These are phyloP conservation scores for Pseudogymnoascus sp. DNA, from an alignment of 2,329 filamentous ascomycete species.

Conservation along the genomic window DNA sequence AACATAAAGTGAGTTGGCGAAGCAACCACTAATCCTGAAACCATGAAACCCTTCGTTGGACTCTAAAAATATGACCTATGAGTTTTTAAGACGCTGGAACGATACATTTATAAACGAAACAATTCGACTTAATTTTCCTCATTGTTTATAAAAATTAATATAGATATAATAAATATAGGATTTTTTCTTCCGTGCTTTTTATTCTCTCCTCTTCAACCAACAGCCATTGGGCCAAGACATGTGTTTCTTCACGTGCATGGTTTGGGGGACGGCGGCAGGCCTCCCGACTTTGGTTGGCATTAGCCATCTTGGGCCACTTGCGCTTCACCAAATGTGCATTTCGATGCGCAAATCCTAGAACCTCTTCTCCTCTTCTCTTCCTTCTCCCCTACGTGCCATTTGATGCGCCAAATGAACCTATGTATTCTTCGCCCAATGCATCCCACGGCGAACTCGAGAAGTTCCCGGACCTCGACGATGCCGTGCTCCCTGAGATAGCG, in stretches of 20 bases:
- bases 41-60: background rate
- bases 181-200: background rate
- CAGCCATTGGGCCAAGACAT: background rate
- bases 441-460: conserved; percentile 28
- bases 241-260: conserved; percentile 4
- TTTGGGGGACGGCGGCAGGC: background rate
- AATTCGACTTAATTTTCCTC: background rate
- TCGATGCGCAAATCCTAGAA: conserved; percentile 7
- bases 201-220: background rate
- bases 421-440: conserved; percentile 30
- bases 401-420: conserved; percentile 26
- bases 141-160: background rate
- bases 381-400: background rate
- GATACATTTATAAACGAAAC: background rate
- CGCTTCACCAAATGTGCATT: conserved; percentile 3
- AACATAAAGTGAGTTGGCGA: conserved; percentile 7
- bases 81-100: background rate
- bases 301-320: background rate
- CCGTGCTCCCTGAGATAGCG: conserved; percentile 21
- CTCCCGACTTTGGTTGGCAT: background rate
- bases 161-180: background rate
- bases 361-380: background rate
- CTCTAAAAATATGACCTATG: background rate
- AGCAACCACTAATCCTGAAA: conserved; percentile 4
- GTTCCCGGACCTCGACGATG: conserved; percentile 24